These are phyloP conservation scores for Crassisporium funariophilum DNA, from an alignment of 768 basidiomycete species.

Conservation along the genomic window DNA sequence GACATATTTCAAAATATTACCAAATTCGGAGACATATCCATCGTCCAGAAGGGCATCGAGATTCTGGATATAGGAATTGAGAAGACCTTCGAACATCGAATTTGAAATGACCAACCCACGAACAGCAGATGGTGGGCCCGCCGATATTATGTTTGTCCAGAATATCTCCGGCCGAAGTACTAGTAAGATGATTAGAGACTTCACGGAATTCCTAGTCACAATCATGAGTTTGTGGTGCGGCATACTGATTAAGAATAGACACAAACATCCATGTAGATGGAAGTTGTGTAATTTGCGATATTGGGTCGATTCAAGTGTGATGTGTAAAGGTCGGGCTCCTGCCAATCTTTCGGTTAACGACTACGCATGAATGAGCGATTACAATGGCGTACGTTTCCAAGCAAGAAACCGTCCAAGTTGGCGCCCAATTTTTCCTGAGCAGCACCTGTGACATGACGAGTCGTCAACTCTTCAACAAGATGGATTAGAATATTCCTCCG, in stretches of 20 bases:
- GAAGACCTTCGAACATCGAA: not conserved
- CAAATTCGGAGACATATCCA: constrained; percentile 41
- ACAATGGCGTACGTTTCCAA: constrained; percentile 46
- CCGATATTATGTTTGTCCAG: constrained; percentile 40
- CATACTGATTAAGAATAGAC: not conserved
- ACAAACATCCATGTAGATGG: constrained; percentile 47
- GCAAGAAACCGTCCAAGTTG: constrained; percentile 45
- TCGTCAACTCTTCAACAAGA: constrained; percentile 24
- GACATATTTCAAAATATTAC: constrained; percentile 47
- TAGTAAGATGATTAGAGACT: constrained; percentile 35
- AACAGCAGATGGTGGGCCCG: constrained; percentile 54
- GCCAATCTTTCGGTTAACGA: not conserved
- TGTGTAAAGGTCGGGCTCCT: constrained; percentile 66
- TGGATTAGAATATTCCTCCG: not conserved
- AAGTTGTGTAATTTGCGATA: constrained; percentile 47
- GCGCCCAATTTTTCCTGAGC: constrained; percentile 39
- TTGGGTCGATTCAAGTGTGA: constrained; percentile 41
- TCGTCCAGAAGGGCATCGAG: constrained; percentile 43
- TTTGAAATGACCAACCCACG: constrained; percentile 40
- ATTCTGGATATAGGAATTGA: constrained; percentile 31
- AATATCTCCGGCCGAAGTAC: constrained; percentile 42
- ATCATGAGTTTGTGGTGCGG: constrained; percentile 1
- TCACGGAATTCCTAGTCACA: constrained; percentile 41
- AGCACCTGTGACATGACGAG: constrained; percentile 24
- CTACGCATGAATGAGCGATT: not conserved